Conservation (phyloP, 192 early-diverging fungal genomes). For the Dispira simplex region DNA sequence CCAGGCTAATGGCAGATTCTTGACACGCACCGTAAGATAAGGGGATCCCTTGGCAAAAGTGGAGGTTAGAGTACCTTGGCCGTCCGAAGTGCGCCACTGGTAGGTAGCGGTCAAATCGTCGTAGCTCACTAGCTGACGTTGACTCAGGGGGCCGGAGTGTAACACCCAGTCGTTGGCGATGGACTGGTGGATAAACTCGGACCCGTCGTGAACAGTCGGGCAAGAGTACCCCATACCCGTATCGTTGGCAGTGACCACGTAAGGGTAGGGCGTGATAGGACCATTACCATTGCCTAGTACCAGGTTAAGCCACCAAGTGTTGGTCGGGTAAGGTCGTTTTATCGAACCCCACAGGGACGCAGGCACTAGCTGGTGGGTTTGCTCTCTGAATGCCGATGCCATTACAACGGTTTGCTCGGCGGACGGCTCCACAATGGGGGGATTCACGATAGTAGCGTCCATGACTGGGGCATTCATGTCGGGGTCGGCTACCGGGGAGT, state of each 20-base stretch:
- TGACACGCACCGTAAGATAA: constrained; percentile 27
- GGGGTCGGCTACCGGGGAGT: too few relatives aligned
- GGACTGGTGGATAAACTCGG: constrained; percentile 15
- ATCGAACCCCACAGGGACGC: constrained; percentile 4
- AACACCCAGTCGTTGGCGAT: constrained; percentile 19
- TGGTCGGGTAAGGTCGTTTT: constrained; percentile 21
- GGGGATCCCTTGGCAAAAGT: constrained; percentile 34
- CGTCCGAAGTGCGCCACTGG: constrained; percentile 15
- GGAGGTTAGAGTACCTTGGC: constrained; percentile 18
- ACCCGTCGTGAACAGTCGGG: constrained; percentile 16
- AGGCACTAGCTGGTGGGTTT: too few relatives aligned
- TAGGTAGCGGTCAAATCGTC: constrained; percentile 29
- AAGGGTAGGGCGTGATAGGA: constrained; percentile 30
- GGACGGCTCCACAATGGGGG: too few relatives aligned
- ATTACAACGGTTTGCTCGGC: too few relatives aligned
- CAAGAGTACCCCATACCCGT: constrained; percentile 19
- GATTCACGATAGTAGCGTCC: too few relatives aligned
- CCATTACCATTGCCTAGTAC: constrained; percentile 19
- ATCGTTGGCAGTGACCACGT: constrained; percentile 19
- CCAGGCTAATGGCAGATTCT: constrained; percentile 17
- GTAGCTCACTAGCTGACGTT: constrained; percentile 14
- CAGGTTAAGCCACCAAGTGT: constrained; percentile 33
- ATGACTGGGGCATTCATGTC: too few relatives aligned
- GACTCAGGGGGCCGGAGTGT: not conserved
- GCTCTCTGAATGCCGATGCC: too few relatives aligned